These are phyloP conservation scores for Hordeum pubiflorum DNA, from an alignment of 202 grass and related monocot genomes.

Conservation along the genomic window DNA sequence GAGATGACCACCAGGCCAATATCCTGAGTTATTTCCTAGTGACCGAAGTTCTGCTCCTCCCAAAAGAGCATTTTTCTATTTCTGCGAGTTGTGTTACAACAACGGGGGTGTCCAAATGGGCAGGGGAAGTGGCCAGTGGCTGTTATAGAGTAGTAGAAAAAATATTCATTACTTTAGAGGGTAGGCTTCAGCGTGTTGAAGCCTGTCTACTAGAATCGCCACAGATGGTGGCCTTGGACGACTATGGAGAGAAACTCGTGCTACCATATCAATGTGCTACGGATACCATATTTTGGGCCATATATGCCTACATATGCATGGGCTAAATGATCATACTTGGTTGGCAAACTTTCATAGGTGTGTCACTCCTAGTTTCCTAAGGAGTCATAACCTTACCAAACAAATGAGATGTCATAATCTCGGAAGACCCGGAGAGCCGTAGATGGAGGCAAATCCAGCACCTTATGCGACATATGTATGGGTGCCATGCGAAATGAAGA, in stretches of 20 bases:
- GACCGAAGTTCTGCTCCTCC: no score
- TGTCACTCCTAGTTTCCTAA: background rate
- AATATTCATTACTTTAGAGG: no score
- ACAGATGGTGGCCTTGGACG: background rate
- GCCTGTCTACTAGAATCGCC: no score
- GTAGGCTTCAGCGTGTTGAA: no score
- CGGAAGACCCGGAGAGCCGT: background rate
- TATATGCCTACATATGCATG: background rate
- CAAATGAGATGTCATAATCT: background rate
- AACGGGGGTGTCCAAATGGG: no score
- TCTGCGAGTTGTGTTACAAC: no score
- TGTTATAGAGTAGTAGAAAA: no score
- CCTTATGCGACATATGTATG: background rate
- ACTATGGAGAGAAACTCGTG: background rate
- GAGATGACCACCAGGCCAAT: no score
- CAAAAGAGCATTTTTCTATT: no score
- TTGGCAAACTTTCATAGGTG: background rate
- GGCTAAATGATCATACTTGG: background rate
- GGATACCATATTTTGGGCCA: background rate
- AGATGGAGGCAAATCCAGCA: background rate
- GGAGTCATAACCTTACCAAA: background rate
- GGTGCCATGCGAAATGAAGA: background rate
- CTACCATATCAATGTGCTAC: background rate
- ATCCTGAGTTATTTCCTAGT: no score
- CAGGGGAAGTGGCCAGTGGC: no score